These are phyloP conservation scores for Aspergillus tamarii DNA, from an alignment of 2,329 filamentous ascomycete genomes.

Conservation along the genomic window DNA sequence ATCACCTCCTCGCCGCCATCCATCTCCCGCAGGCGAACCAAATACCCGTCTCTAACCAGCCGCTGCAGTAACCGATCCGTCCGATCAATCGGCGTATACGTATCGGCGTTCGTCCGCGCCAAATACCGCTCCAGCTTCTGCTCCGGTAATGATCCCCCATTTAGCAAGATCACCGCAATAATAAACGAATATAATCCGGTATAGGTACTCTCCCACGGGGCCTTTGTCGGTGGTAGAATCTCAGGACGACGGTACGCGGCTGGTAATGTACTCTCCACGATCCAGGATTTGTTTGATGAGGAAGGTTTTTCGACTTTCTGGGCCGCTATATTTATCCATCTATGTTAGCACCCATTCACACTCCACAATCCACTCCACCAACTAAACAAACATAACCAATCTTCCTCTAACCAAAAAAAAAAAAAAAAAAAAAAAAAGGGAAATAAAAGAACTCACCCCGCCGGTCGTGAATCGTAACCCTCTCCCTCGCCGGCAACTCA, in stretches of 20 bases:
- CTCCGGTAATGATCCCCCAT: constrained; percentile 74
- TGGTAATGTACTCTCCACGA: constrained; percentile 75
- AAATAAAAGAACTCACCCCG: constrained; percentile 58
- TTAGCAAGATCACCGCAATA: constrained; percentile 74
- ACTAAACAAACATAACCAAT: no score
- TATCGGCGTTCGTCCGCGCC: constrained; percentile 72
- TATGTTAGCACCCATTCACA: no score
- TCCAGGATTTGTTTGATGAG: constrained; percentile 69
- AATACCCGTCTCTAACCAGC: constrained; percentile 81
- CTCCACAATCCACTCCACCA: no score
- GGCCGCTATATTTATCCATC: constrained; percentile 46
- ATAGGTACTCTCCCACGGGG: constrained; percentile 78
- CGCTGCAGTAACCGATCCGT: constrained; percentile 75
- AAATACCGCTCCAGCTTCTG: constrained; percentile 78
- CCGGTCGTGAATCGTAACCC: constrained; percentile 76
- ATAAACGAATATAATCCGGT: constrained; percentile 79
- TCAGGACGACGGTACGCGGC: constrained; percentile 64
- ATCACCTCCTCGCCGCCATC: constrained; percentile 72
- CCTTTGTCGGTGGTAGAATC: constrained; percentile 70
- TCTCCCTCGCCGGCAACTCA: constrained; percentile 80
- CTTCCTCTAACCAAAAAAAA: no score
- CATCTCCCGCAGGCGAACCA: constrained; percentile 72
- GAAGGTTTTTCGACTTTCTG: constrained; percentile 48
- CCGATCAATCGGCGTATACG: constrained; percentile 72
- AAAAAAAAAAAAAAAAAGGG: not conserved